Evolutionary conservation across 192 early-diverging fungal genomes (phyloP).

Genomic region (Mortierella claussenii): DNA sequence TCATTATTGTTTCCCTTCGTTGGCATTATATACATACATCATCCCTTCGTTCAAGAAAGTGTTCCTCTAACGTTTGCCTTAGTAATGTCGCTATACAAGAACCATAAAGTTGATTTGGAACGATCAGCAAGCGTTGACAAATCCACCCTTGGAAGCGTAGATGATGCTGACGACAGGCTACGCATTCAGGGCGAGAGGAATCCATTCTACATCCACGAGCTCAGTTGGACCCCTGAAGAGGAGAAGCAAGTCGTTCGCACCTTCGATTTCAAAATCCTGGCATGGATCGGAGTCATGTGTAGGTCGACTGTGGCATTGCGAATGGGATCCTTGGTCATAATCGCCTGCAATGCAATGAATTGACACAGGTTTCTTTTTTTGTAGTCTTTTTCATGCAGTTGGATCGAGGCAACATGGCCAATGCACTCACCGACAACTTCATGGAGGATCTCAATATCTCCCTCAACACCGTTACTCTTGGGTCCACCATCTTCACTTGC

Average conservation of each 20-base stretch:
- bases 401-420: slow-evolving; percentile 60
- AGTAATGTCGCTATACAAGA: too few species aligned
- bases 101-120: slow-evolving; percentile 20
- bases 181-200: slow-evolving; percentile 34
- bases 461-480: slow-evolving; percentile 58
- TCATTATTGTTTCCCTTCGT: too few species aligned
- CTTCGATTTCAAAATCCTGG: slow-evolving; percentile 54
- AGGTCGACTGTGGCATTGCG: too few species aligned
- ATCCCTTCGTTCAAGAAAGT: too few species aligned
- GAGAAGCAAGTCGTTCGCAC: slow-evolving; percentile 60
- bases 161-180: slow-evolving; percentile 11
- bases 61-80: too few species aligned
- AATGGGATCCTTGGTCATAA: too few species aligned
- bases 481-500: slow-evolving; percentile 57
- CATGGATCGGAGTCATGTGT: slow-evolving; percentile 62
- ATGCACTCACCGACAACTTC: slow-evolving; percentile 62
- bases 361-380: slow-evolving; percentile 4
- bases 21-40: too few species aligned
- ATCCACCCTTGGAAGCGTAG: not conserved
- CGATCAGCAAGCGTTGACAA: slow-evolving; percentile 5
- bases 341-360: too few species aligned
- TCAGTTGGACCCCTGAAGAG: slow-evolving; percentile 62
- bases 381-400: slow-evolving; percentile 56
- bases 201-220: slow-evolving; percentile 46
- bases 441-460: slow-evolving; percentile 58